Evolutionary conservation across 495 filamentous ascomycete genomes (phyloP).

Genomic region (Ascodesmis nigricans): DNA sequence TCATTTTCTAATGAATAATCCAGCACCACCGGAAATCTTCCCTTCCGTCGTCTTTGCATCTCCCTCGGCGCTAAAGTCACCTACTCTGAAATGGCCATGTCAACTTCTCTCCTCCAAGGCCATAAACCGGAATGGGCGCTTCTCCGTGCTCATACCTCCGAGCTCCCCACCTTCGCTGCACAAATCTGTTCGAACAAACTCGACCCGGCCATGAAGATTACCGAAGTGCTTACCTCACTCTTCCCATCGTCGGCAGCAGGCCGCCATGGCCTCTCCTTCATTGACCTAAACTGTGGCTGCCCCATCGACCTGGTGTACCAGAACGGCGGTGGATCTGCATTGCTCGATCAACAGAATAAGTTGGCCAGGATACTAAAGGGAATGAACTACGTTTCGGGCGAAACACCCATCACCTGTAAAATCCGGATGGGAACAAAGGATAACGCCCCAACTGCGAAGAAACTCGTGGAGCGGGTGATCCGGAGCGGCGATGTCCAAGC

Average conservation of each 20-base stretch:
- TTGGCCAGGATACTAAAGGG: constrained; percentile 78
- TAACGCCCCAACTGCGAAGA: constrained; percentile 52
- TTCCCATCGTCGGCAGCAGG: constrained; percentile 34
- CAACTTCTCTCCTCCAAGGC: constrained; percentile 74
- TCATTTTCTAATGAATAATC: constrained; percentile 6
- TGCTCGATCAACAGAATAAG: constrained; percentile 62
- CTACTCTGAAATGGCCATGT: constrained; percentile 97
- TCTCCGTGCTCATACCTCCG: constrained; percentile 68
- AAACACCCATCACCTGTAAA: constrained; percentile 79
- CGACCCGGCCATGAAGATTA: constrained; percentile 65
- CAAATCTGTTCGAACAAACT: constrained; percentile 82
- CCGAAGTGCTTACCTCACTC: constrained; percentile 52
- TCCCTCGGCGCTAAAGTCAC: constrained; percentile 78
- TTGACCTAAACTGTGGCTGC: constrained; percentile 92
- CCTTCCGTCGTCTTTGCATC: constrained; percentile 81
- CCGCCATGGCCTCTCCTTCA: constrained; percentile 38
- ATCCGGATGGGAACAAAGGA: constrained; percentile 82
- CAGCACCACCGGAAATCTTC: constrained; percentile 89
- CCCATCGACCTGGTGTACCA: constrained; percentile 84
- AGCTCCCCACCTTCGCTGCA: constrained; percentile 65
- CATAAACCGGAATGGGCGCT: constrained; percentile 83
- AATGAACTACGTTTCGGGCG: constrained; percentile 77
- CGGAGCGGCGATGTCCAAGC: constrained; percentile 74
- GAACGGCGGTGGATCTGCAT: constrained; percentile 75
- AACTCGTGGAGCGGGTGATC: constrained; percentile 59